Conservation (phyloP, 1,284 basidiomycete species). For the Crucibulum cyathiforme region DNA sequence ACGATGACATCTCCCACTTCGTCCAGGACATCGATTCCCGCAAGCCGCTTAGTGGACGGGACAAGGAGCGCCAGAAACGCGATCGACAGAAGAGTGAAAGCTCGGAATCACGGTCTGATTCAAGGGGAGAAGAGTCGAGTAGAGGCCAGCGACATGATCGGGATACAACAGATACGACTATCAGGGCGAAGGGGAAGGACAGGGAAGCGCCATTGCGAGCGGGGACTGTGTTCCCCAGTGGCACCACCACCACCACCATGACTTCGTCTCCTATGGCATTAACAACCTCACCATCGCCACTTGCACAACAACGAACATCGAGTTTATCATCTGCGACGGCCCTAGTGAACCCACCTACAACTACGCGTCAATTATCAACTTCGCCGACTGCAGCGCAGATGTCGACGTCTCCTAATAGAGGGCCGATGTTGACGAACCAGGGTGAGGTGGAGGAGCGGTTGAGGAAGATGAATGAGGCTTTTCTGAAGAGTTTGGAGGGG, state of each 20-base stretch:
- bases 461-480: slow-evolving; percentile 67
- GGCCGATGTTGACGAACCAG: slow-evolving; percentile 63
- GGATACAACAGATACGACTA: not conserved
- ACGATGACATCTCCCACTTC: slow-evolving; percentile 78
- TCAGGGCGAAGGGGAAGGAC: not conserved
- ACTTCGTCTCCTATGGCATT: not conserved
- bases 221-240: not conserved
- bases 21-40: slow-evolving; percentile 75
- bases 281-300: not conserved
- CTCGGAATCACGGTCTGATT: slow-evolving; percentile 10
- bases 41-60: slow-evolving; percentile 60
- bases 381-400: slow-evolving; percentile 8
- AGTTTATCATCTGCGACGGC: not conserved
- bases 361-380: not conserved
- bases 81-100: slow-evolving; percentile 18
- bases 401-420: slow-evolving; percentile 32
- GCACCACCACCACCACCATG: not conserved
- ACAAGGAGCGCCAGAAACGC: slow-evolving; percentile 28
- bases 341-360: not conserved
- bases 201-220: not conserved
- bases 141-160: slow-evolving; percentile 13
- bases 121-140: slow-evolving; percentile 11
- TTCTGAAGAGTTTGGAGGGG: slow-evolving; percentile 65
- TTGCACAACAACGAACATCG: not conserved
- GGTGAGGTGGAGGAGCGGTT: slow-evolving; percentile 68